Conservation (phyloP, 1,284 basidiomycete species). For the Salmacisia buchloeana region DNA sequence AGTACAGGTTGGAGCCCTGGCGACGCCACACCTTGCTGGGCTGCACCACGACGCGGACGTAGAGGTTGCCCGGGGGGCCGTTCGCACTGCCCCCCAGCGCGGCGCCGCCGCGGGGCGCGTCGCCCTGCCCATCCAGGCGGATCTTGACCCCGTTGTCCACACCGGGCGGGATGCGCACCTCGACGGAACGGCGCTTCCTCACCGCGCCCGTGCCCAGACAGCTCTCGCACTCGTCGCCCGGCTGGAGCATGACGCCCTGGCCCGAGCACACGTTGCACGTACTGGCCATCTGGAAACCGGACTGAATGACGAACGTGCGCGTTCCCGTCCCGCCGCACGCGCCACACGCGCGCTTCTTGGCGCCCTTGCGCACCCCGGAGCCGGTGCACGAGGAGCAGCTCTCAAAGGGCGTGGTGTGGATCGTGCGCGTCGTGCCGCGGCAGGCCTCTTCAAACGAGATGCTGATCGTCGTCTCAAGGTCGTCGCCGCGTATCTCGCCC, state of each 20-base stretch:
- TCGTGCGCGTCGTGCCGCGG: conserved; percentile 73
- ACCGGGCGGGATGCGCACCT: conserved; percentile 72
- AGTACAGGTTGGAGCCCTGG: conserved; percentile 87
- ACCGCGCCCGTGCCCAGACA: conserved; percentile 87
- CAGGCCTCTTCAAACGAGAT: conserved; percentile 82
- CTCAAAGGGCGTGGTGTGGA: conserved; percentile 75
- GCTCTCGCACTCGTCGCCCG: conserved; percentile 68
- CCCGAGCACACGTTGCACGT: conserved; percentile 81
- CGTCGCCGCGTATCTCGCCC: conserved; percentile 66
- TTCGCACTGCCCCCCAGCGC: neutral
- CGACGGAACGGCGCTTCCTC: conserved; percentile 69
- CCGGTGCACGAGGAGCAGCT: conserved; percentile 81
- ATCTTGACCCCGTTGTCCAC: conserved; percentile 96
- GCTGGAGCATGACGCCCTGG: conserved; percentile 73
- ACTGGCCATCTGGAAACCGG: conserved; percentile 94
- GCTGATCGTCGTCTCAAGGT: conserved; percentile 72
- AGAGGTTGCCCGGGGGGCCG: conserved; percentile 66
- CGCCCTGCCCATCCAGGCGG: conserved; percentile 75
- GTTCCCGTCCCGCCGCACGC: conserved; percentile 82
- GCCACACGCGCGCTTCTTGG: conserved; percentile 72
- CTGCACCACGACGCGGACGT: conserved; percentile 78
- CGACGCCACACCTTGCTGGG: conserved; percentile 79
- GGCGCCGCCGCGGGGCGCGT: conserved; percentile 65
- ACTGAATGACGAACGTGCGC: conserved; percentile 82
- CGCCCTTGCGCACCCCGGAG: conserved; percentile 77